Evolutionary conservation across 225 moss, liverwort and hornwort species (phyloP).

Genomic region (Bryum argenteum): DNA sequence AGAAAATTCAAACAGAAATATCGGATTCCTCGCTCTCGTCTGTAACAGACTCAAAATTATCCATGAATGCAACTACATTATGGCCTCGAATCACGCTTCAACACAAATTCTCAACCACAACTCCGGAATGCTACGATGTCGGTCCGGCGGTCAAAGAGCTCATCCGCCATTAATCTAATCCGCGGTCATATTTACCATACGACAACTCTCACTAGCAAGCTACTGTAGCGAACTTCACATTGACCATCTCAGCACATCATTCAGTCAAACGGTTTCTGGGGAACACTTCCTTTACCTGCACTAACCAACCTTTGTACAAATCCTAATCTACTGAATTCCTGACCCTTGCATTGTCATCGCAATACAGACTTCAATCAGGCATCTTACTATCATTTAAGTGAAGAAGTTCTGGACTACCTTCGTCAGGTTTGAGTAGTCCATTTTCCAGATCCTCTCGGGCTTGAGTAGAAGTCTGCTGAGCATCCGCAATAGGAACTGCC

Average conservation of each 20-base stretch:
- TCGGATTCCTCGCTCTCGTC: neutral
- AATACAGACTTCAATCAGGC: constrained; percentile 1
- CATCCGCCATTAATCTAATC: constrained; percentile 16
- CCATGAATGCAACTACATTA: neutral
- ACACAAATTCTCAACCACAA: constrained; percentile 10
- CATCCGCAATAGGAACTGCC: constrained; percentile 16
- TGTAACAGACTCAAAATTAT: neutral
- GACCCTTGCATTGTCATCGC: neutral
- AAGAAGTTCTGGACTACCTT: neutral
- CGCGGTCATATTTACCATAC: neutral
- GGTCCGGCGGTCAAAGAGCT: constrained; percentile 11
- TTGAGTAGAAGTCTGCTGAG: constrained; percentile 10
- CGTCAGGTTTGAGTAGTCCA: neutral
- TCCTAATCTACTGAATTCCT: neutral
- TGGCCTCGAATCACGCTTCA: constrained; percentile 1
- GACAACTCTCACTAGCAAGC: constrained; percentile 1
- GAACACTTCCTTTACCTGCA: neutral
- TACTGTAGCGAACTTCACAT: neutral
- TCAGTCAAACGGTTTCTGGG: neutral
- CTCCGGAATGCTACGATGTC: neutral
- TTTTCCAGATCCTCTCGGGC: neutral
- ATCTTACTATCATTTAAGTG: constrained; percentile 12
- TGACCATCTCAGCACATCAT: constrained; percentile 6
- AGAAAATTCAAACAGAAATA: too few species aligned
- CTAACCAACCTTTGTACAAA: constrained; percentile 22